Evolutionary conservation across 805 yeast species (phyloP).

Genomic region (Teunomyces kruisii): DNA sequence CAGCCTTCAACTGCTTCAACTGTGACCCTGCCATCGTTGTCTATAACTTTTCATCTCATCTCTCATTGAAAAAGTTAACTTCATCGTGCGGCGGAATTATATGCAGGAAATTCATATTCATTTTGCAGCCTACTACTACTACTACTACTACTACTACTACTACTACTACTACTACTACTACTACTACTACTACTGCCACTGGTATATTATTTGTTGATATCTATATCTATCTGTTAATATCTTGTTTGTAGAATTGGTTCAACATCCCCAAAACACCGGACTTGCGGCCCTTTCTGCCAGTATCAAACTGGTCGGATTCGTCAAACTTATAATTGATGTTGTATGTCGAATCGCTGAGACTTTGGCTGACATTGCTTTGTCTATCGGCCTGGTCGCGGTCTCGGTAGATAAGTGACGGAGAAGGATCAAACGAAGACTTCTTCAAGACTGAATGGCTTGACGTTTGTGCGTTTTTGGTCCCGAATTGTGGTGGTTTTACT

Average conservation of each 20-base stretch:
- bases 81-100: conserved; percentile 6
- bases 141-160: neutral
- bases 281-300: conserved; percentile 30
- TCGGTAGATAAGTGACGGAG: neutral
- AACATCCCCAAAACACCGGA: conserved; percentile 75
- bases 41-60: conserved; percentile 2
- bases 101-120: neutral
- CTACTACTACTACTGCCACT: neutral
- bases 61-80: conserved; percentile 1
- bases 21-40: conserved; percentile 79
- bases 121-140: neutral
- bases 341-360: conserved; percentile 26
- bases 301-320: conserved; percentile 32
- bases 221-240: conserved; percentile 22
- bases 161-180: neutral
- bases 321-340: conserved; percentile 24
- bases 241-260: conserved; percentile 72
- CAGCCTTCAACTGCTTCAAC: conserved; percentile 75
- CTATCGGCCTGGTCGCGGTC: neutral
- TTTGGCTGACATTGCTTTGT: conserved; percentile 6
- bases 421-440: neutral
- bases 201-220: too few relatives aligned
- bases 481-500: neutral
- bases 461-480: neutral
- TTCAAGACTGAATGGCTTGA: neutral